These are phyloP conservation scores for Linnemannia exigua DNA, from an alignment of 192 early-diverging fungal genomes.

Conservation along the genomic window DNA sequence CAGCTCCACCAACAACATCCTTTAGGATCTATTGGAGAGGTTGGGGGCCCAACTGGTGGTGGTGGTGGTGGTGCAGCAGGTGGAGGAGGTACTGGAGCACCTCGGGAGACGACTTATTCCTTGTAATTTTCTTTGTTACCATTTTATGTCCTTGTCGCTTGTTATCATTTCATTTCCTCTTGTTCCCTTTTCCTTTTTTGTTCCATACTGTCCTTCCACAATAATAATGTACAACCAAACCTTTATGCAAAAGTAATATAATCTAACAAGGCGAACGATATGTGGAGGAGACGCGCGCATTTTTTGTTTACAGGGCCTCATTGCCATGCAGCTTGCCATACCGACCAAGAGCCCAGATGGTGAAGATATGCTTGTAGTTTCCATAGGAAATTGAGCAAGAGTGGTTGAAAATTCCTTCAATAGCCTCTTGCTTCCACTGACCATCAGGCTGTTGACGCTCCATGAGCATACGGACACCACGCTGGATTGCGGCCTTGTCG, in stretches of 20 bases:
- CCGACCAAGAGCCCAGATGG: slow-evolving; percentile 91
- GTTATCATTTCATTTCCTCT: not conserved
- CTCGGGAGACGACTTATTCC: not conserved
- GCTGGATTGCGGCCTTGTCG: slow-evolving; percentile 72
- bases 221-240: not conserved
- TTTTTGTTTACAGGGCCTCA: not conserved
- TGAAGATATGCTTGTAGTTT: slow-evolving; percentile 95
- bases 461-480: slow-evolving; percentile 85
- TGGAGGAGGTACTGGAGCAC: not conserved
- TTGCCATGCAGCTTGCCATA: slow-evolving; percentile 84
- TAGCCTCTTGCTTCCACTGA: slow-evolving; percentile 96
- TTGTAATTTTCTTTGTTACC: not conserved
- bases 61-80: not conserved
- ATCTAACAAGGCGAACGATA: not conserved
- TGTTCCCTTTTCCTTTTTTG: not conserved
- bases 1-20: slow-evolving; percentile 13
- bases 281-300: not conserved
- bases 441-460: slow-evolving; percentile 89
- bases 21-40: slow-evolving; percentile 16
- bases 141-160: not conserved
- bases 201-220: not conserved
- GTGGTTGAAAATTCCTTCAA: slow-evolving; percentile 99
- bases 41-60: slow-evolving; percentile 4
- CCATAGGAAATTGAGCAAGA: slow-evolving; percentile 89
- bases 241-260: not conserved